Evolutionary conservation across 2,329 filamentous ascomycete species (phyloP).

Genomic region (Trichoderma citrinoviride): DNA sequence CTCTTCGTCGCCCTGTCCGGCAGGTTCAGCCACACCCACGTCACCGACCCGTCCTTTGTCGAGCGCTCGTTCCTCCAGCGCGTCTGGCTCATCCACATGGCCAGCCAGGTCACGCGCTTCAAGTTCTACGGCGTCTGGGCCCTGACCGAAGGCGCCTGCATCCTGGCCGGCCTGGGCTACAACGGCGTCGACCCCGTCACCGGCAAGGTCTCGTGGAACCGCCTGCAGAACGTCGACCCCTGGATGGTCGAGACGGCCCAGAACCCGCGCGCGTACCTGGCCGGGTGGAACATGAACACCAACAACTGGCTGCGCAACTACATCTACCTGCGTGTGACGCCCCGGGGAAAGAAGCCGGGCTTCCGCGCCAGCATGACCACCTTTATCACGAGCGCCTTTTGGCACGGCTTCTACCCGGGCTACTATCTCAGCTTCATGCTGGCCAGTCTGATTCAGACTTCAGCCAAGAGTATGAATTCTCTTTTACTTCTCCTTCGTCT

Average conservation of each 20-base stretch:
- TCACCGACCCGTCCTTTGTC: conserved; percentile 66
- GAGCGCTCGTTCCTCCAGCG: conserved; percentile 67
- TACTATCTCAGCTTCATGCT: conserved; percentile 92
- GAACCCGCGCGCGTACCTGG: conserved; percentile 89
- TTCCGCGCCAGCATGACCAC: conserved; percentile 93
- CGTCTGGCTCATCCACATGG: conserved; percentile 77
- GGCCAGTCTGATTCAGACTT: conserved; percentile 86
- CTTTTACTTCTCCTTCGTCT: conserved; percentile 26
- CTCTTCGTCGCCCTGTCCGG: conserved; percentile 70
- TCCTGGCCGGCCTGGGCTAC: conserved; percentile 88
- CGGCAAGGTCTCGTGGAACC: conserved; percentile 82
- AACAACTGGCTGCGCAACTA: conserved; percentile 97
- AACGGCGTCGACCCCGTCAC: conserved; percentile 85
- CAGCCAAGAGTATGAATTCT: conserved; percentile 75
- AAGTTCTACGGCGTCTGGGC: conserved; percentile 99
- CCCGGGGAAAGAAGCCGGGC: conserved; percentile 91
- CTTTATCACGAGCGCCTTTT: conserved; percentile 90
- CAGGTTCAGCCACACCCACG: conserved; percentile 61
- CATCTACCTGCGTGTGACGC: conserved; percentile 91
- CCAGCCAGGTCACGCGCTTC: conserved; percentile 74
- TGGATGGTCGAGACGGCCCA: conserved; percentile 84
- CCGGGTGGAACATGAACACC: conserved; percentile 97
- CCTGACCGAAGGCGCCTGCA: conserved; percentile 89
- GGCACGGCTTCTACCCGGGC: conserved; percentile 97
- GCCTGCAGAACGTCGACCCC: conserved; percentile 84